Conservation (phyloP, 1,284 basidiomycete species). For the Microbotryum scabiosae region DNA sequence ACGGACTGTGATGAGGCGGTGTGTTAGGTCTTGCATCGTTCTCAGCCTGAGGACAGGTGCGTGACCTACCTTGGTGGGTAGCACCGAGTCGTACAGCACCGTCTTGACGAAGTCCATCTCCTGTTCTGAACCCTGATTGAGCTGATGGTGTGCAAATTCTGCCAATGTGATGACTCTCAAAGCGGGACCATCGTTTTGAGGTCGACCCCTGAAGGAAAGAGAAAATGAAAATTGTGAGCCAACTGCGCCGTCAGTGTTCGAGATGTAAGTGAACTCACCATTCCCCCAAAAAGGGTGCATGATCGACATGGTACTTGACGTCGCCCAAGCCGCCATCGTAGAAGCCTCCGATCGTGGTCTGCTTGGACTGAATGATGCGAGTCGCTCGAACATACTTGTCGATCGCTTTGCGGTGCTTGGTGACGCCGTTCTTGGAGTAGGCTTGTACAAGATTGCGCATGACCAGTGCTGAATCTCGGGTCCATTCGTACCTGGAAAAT, state of each 20-base stretch:
- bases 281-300: slow-evolving; percentile 22
- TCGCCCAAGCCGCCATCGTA: slow-evolving; percentile 47
- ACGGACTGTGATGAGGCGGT: slow-evolving; percentile 26
- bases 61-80: slow-evolving; percentile 12
- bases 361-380: slow-evolving; percentile 39
- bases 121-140: slow-evolving; percentile 37
- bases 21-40: too few relatives aligned
- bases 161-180: slow-evolving; percentile 43
- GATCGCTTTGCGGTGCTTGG: slow-evolving; percentile 12
- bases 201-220: slow-evolving; percentile 8
- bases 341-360: slow-evolving; percentile 44
- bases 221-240: too few relatives aligned
- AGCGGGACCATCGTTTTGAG: slow-evolving; percentile 44
- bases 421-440: slow-evolving; percentile 6
- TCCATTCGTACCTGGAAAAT: slow-evolving; percentile 44
- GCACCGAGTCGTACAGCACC: slow-evolving; percentile 39
- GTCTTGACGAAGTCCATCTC: slow-evolving; percentile 39
- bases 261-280: slow-evolving; percentile 29
- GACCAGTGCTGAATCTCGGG: slow-evolving; percentile 44
- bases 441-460: slow-evolving; percentile 31
- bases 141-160: slow-evolving; percentile 42
- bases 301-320: slow-evolving; percentile 46
- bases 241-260: too few relatives aligned
- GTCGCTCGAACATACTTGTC: slow-evolving; percentile 29
- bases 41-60: slow-evolving; percentile 12